Conservation (phyloP, 208 protist species). For the Leishmania major region DNA sequence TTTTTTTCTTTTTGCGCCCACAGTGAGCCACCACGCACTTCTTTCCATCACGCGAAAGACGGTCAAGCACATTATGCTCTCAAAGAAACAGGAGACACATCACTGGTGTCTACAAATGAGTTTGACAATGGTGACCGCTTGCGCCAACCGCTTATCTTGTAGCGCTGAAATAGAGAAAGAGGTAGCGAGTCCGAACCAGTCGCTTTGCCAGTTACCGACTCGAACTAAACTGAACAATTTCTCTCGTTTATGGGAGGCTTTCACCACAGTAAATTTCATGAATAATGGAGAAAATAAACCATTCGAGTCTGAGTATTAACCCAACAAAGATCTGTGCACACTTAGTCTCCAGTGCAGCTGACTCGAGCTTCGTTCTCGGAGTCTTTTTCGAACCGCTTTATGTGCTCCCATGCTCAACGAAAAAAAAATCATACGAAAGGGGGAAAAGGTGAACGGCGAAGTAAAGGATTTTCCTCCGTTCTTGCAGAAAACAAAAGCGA, state of each 20-base stretch:
- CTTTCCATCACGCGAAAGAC: background rate
- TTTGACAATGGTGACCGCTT: background rate
- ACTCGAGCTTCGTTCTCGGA: background rate
- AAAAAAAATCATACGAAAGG: background rate
- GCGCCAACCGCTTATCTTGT: background rate
- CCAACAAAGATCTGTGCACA: background rate
- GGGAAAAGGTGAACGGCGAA: background rate
- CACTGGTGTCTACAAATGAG: background rate
- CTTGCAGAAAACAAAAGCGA: background rate
- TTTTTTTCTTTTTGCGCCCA: background rate
- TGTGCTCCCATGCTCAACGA: background rate
- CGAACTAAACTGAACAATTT: background rate
- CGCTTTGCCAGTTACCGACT: background rate
- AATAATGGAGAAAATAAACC: background rate
- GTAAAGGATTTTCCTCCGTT: background rate
- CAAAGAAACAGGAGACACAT: background rate
- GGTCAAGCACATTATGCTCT: background rate
- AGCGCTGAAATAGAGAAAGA: no score
- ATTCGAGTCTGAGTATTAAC: background rate
- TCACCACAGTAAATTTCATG: background rate
- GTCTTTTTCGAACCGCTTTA: background rate
- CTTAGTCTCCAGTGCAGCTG: background rate
- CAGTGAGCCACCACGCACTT: background rate
- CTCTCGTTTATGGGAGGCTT: background rate
- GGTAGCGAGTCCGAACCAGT: background rate